Conservation (phyloP, 192 early-diverging fungal species). For the Coemansia sp. region DNA sequence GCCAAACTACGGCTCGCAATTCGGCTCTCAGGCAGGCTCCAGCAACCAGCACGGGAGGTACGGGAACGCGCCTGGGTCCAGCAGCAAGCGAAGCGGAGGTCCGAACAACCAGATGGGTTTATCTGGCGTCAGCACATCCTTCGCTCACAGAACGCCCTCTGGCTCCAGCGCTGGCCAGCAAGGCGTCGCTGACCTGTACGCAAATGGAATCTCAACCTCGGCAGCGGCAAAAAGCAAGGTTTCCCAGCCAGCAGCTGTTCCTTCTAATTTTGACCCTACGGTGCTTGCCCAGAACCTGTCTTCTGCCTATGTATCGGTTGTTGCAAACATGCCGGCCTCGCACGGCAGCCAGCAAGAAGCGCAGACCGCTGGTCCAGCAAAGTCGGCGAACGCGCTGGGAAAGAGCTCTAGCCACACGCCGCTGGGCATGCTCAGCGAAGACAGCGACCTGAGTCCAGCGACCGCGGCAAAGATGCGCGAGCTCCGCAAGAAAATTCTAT, state of each 20-base stretch:
- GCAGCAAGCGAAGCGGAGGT: slow-evolving; percentile 7
- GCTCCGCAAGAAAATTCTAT: slow-evolving; percentile 30
- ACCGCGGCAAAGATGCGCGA: slow-evolving; percentile 34
- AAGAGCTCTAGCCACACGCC: slow-evolving; percentile 48
- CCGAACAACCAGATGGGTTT: slow-evolving; percentile 11
- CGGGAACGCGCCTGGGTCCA: slow-evolving; percentile 14
- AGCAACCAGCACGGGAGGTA: slow-evolving; percentile 14
- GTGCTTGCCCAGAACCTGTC: slow-evolving; percentile 42
- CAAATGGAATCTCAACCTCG: slow-evolving; percentile 5
- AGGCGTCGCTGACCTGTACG: slow-evolving; percentile 1
- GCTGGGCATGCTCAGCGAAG: neutral
- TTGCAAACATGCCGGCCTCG: slow-evolving; percentile 20
- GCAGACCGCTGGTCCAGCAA: neutral
- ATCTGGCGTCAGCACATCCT: slow-evolving; percentile 4
- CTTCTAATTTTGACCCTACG: slow-evolving; percentile 36
- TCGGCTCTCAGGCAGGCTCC: slow-evolving; percentile 14
- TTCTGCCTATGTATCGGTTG: slow-evolving; percentile 43
- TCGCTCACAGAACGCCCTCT: slow-evolving; percentile 27
- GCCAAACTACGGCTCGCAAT: slow-evolving; percentile 1
- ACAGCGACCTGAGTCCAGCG: neutral
- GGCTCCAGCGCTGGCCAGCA: slow-evolving; percentile 25
- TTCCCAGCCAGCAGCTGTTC: slow-evolving; percentile 1
- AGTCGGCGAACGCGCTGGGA: slow-evolving; percentile 28
- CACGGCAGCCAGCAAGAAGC: slow-evolving; percentile 1
- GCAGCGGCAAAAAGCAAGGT: slow-evolving; percentile 3